Percentiles rank a stretch among this genome's conserved stretches.
phyloP scores from a whole-genome alignment of 768 basidiomycete genomes.

The Auriculariales sp. region DNA sequence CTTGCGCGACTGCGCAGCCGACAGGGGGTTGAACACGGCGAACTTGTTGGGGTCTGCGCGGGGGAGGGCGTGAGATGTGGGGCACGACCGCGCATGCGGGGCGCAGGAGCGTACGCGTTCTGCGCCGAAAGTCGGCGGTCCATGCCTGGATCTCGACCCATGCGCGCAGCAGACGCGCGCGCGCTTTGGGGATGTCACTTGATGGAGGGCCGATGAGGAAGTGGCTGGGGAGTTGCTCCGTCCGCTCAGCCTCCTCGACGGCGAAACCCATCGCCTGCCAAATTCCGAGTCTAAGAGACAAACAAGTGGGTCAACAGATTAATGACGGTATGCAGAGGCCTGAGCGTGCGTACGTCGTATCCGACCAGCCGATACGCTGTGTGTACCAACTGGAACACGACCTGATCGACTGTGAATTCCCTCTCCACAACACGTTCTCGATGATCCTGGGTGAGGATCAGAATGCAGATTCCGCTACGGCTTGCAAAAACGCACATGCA shows the following conservation, averaged over 20 bases:
- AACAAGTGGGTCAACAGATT: background rate
- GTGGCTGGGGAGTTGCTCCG: background rate
- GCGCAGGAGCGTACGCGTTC: constrained; percentile 25
- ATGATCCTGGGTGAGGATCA: constrained; percentile 34
- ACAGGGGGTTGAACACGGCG: no score
- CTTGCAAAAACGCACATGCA: constrained; percentile 33
- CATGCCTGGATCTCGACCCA: constrained; percentile 70
- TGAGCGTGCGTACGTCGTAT: constrained; percentile 18
- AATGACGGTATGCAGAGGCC: constrained; percentile 27
- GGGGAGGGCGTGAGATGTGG: no score
- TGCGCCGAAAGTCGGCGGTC: constrained; percentile 40
- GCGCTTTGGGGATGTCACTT: constrained; percentile 19
- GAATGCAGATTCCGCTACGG: background rate
- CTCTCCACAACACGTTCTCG: constrained; percentile 63
- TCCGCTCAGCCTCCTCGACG: background rate
- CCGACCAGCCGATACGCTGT: background rate
- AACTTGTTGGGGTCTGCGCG: no score
- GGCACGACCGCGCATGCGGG: background rate
- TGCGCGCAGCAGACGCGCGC: constrained; percentile 54
- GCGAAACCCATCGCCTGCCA: constrained; percentile 1
- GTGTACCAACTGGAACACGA: background rate
- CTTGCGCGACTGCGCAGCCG: no score
- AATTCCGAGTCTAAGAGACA: background rate
- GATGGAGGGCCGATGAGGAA: background rate
- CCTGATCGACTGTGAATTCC: constrained; percentile 21